These are phyloP conservation scores for Magnaporthales sp. DNA, from an alignment of 2,329 filamentous ascomycete genomes.

Conservation along the genomic window DNA sequence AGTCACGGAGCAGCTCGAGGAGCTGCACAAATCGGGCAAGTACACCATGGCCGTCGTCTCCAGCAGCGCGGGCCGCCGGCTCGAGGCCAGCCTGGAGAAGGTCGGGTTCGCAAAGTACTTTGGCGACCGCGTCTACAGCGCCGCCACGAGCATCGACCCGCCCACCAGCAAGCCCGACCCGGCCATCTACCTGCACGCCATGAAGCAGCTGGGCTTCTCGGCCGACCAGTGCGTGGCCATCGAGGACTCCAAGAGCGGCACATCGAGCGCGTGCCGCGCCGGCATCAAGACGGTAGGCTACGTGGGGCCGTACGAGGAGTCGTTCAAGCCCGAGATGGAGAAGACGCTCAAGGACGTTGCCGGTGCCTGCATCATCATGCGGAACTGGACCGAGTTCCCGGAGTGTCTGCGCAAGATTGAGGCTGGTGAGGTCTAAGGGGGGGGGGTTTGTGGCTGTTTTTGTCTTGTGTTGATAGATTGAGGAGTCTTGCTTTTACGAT, in stretches of 20 bases:
- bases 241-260: slow-evolving; percentile 83
- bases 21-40: slow-evolving; percentile 49
- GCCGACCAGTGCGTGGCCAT: slow-evolving; percentile 68
- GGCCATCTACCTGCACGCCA: slow-evolving; percentile 74
- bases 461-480: neutral
- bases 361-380: slow-evolving; percentile 55
- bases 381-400: slow-evolving; percentile 49
- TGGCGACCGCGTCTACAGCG: slow-evolving; percentile 68
- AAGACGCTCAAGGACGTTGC: slow-evolving; percentile 45
- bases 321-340: slow-evolving; percentile 57
- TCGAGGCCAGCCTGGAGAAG: slow-evolving; percentile 70
- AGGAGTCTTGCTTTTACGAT: neutral
- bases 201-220: slow-evolving; percentile 63
- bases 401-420: slow-evolving; percentile 36
- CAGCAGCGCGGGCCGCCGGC: slow-evolving; percentile 68
- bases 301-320: slow-evolving; percentile 64
- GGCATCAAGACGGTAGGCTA: slow-evolving; percentile 78
- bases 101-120: slow-evolving; percentile 77
- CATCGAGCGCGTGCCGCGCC: slow-evolving; percentile 63
- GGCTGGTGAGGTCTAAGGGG: slow-evolving; percentile 21
- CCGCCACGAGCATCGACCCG: slow-evolving; percentile 65
- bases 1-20: slow-evolving; percentile 58
- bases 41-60: slow-evolving; percentile 76
- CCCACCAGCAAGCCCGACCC: slow-evolving; percentile 91
- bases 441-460: neutral